phyloP scores from a whole-genome alignment of 1,284 basidiomycete species.

The Moesziomyces sp. region DNA sequence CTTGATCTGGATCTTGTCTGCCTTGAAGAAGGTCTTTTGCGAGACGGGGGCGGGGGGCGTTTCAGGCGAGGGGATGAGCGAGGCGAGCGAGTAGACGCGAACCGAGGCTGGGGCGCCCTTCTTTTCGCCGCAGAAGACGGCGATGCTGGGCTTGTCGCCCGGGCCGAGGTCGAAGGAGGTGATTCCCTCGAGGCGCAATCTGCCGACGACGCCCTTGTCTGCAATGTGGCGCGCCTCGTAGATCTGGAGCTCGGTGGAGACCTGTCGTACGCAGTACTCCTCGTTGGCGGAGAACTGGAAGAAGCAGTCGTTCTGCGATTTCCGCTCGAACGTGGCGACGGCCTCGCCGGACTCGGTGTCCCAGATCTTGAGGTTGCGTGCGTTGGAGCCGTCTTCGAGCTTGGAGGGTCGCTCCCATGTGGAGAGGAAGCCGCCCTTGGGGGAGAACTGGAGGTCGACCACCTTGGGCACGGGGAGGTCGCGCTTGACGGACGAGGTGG shows the following conservation, averaged over 20 bases:
- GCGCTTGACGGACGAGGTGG: constrained; percentile 46
- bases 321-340: constrained; percentile 83
- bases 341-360: constrained; percentile 82
- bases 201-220: constrained; percentile 81
- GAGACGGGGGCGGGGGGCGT: constrained; percentile 72
- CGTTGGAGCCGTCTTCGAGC: constrained; percentile 78
- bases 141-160: constrained; percentile 83
- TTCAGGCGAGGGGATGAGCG: constrained; percentile 74
- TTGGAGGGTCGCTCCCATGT: constrained; percentile 89
- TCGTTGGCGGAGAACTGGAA: constrained; percentile 93
- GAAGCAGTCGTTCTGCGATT: constrained; percentile 77
- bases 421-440: constrained; percentile 87
- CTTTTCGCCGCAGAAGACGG: constrained; percentile 92
- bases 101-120: constrained; percentile 94
- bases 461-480: constrained; percentile 74
- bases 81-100: constrained; percentile 81
- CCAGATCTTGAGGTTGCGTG: constrained; percentile 88
- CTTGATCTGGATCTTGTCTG: constrained; percentile 91
- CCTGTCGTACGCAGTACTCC: constrained; percentile 84
- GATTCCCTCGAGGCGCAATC: constrained; percentile 83
- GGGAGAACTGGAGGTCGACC: constrained; percentile 88
- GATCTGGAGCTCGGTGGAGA: constrained; percentile 86
- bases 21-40: constrained; percentile 94
- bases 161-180: constrained; percentile 81
- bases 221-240: constrained; percentile 80